phyloP scores from a whole-genome alignment of 163 green algal genomes.

The Smithsoniella earleae region DNA sequence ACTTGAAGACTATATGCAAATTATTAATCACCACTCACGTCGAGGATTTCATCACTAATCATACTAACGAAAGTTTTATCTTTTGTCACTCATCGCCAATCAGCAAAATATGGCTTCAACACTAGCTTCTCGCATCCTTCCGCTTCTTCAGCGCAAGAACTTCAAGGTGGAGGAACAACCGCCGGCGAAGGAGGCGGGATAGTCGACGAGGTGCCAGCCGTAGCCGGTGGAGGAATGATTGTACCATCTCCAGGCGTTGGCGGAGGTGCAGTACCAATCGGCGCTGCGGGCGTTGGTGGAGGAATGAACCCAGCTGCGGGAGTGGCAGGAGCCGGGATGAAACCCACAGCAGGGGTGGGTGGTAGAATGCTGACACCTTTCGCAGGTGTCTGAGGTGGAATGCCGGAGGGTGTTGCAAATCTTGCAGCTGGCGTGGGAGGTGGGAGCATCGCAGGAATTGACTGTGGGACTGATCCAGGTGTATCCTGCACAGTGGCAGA shows the following conservation, averaged over 20 bases:
- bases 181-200: neutral
- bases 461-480: neutral
- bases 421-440: slow-evolving; percentile 3
- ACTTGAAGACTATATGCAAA: too few relatives aligned
- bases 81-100: too few relatives aligned
- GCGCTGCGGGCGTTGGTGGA: slow-evolving; percentile 3
- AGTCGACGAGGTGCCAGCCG: neutral
- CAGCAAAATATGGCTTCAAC: too few relatives aligned
- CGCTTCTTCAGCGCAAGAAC: too few relatives aligned
- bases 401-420: too few relatives aligned
- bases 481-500: neutral
- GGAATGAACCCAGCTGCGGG: neutral
- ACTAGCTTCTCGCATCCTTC: too few relatives aligned
- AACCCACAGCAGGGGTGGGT: neutral
- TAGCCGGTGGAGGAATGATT: slow-evolving; percentile 1
- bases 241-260: neutral
- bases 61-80: too few relatives aligned
- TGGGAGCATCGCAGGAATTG: slow-evolving; percentile 15
- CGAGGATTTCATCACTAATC: too few relatives aligned
- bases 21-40: too few relatives aligned
- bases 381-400: neutral
- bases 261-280: neutral
- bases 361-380: neutral
- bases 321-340: neutral
- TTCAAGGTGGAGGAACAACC: too few relatives aligned